Evolutionary conservation across 805 yeast species (phyloP).

Genomic region (Tetrapisispora phaffii): DNA sequence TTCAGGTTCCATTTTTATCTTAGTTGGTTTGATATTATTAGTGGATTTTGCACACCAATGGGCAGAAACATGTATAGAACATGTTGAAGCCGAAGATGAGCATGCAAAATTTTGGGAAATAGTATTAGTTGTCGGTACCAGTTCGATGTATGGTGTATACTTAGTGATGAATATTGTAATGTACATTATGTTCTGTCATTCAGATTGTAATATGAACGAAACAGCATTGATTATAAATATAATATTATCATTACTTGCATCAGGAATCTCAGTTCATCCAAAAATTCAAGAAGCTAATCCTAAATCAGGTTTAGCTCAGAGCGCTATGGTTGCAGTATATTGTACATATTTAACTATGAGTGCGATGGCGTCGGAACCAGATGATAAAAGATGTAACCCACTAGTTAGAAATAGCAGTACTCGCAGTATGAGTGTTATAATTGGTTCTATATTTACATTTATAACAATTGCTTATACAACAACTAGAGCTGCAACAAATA

Average conservation of each 20-base stretch:
- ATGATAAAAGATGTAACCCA: constrained; percentile 87
- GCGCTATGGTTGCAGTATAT: constrained; percentile 90
- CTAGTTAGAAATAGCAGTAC: constrained; percentile 82
- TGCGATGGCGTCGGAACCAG: constrained; percentile 95
- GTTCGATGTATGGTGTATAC: constrained; percentile 70
- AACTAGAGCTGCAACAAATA: constrained; percentile 86
- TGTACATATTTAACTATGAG: constrained; percentile 85
- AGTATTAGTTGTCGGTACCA: constrained; percentile 76
- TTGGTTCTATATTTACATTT: constrained; percentile 91
- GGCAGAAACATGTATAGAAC: constrained; percentile 92
- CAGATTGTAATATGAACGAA: constrained; percentile 81
- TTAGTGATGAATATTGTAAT: constrained; percentile 64
- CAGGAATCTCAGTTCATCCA: constrained; percentile 68
- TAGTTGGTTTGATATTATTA: constrained; percentile 78
- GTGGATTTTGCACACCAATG: constrained; percentile 98
- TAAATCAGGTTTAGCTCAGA: constrained; percentile 91
- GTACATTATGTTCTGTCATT: constrained; percentile 73
- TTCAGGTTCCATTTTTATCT: constrained; percentile 73
- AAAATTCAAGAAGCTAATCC: constrained; percentile 86
- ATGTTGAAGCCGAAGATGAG: constrained; percentile 74
- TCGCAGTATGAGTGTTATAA: constrained; percentile 72
- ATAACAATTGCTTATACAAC: constrained; percentile 95
- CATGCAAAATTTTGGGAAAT: constrained; percentile 59
- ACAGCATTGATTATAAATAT: constrained; percentile 75
- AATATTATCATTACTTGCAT: constrained; percentile 50